Conservation (phyloP, 2,329 filamentous ascomycete genomes). For the Ophiostoma triangulosporum region DNA sequence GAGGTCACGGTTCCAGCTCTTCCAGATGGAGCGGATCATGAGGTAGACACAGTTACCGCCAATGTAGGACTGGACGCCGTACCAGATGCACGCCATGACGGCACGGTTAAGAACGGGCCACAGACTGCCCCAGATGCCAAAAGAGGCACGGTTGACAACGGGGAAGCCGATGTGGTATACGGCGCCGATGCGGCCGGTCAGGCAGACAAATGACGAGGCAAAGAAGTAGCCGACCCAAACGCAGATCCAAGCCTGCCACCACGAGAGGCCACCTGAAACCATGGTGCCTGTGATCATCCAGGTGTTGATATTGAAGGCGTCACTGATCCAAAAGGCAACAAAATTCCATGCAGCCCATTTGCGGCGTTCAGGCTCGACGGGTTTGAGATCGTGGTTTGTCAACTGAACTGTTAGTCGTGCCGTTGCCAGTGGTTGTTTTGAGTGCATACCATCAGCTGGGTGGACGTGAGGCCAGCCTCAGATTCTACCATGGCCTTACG, state of each 20-base stretch:
- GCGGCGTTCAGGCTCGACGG: constrained; percentile 64
- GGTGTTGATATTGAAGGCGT: constrained; percentile 80
- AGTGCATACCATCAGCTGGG: constrained; percentile 57
- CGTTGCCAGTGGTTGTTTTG: background rate
- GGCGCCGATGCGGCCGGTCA: constrained; percentile 56
- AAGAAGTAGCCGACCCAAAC: constrained; percentile 79
- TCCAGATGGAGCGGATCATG: constrained; percentile 20
- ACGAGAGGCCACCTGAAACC: constrained; percentile 64
- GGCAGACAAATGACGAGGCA: constrained; percentile 58
- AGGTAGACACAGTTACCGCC: constrained; percentile 10
- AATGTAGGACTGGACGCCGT: constrained; percentile 11
- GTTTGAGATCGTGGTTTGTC: constrained; percentile 69
- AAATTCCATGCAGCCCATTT: constrained; percentile 85
- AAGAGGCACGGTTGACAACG: constrained; percentile 7
- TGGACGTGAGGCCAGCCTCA: constrained; percentile 63
- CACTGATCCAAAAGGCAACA: constrained; percentile 75
- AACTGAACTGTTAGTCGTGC: constrained; percentile 33
- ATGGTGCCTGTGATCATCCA: constrained; percentile 88
- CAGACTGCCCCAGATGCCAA: constrained; percentile 11
- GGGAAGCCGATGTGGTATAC: constrained; percentile 12
- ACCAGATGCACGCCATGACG: constrained; percentile 9
- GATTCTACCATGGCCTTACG: constrained; percentile 57
- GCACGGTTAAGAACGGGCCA: constrained; percentile 7
- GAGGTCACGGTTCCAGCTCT: constrained; percentile 63
- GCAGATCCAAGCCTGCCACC: constrained; percentile 87